Base-by-base conservation (phyloP, 2,329 filamentous ascomycete species). In the Nothophaeocryptopus gaeumannii region DNA sequence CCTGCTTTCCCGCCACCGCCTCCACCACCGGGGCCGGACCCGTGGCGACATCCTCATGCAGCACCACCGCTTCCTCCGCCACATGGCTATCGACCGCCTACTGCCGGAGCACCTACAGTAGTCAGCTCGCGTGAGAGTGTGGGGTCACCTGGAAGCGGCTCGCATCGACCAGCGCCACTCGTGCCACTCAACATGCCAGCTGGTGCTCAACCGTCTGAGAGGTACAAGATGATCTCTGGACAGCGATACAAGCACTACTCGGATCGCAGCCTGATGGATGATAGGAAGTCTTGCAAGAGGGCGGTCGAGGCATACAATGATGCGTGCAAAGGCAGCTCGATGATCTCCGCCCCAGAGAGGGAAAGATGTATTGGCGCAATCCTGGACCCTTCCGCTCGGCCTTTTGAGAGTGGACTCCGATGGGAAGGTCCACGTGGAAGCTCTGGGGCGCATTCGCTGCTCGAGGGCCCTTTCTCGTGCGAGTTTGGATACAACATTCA, bases 401-500 rank as follows among this genome's bases (percentile, higher is more conserved):
- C 33, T 30, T 56, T 58, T n/a, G 38, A 35, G 11, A 43, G 34
- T 13, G 35, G 45, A 8, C 38, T 32, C 11, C 35, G 9, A 12
- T 56, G 53, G 55, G 39, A 49, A 30, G 58, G 58, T 1, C 65
- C 59, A 10, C 54, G 74, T 47, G 88, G 81, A 48, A 80, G 76
- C 16, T 80, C 93, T 5, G 89, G 89, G n/a, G 80, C 84, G 12
- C 82, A 85, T 47, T 85, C 88, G 5, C 77, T 85, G 36, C 86
- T 99, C 20, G 89, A 96, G 63, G 83, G 88, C 2, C 92, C 92
- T 0, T 97, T 99, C 68, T 84, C 79, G 39, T 96, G 92, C 67
- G 90, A 96, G 63, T 96, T 96, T 64, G 93, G 93, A 0, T 97
- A 96, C 73, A 97, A 99, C 68, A 86, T 97, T 61, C 80, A 81